Evolutionary conservation across 2,329 filamentous ascomycete genomes (phyloP).

Genomic region (Myriosclerotinia curreyana): DNA sequence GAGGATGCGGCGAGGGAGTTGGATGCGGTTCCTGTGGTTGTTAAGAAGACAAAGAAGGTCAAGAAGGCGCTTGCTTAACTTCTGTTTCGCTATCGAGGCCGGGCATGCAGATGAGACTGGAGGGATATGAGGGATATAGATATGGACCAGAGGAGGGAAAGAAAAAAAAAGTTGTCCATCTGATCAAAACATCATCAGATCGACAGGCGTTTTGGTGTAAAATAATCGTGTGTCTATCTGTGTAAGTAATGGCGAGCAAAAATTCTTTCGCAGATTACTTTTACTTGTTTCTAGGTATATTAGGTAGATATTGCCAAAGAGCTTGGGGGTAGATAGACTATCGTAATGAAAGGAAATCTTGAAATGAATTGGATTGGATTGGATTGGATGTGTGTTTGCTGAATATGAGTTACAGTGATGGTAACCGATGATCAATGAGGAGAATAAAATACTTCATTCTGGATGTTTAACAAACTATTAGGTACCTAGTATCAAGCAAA

Average conservation of each 20-base stretch:
- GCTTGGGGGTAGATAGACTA: constrained; percentile 3
- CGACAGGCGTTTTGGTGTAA: constrained; percentile 19
- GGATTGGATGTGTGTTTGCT: neutral
- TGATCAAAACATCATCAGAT: constrained; percentile 10
- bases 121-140: no score
- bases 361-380: neutral
- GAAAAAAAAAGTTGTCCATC: neutral
- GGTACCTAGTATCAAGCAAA: neutral
- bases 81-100: no score
- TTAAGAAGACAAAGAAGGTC: constrained; percentile 29
- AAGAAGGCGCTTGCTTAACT: constrained; percentile 33
- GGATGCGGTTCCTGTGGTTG: constrained; percentile 33
- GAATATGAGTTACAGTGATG: neutral
- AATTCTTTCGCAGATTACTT: constrained; percentile 9
- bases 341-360: constrained; percentile 15
- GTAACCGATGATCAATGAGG: neutral
- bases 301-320: neutral
- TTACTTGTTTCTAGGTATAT: neutral
- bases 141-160: neutral
- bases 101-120: no score
- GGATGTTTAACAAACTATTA: neutral
- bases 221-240: neutral
- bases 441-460: neutral
- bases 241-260: neutral
- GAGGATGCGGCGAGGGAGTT: constrained; percentile 35